These are phyloP conservation scores for Aquanectria penicillioides DNA, from an alignment of 2,329 filamentous ascomycete species.

Conservation along the genomic window DNA sequence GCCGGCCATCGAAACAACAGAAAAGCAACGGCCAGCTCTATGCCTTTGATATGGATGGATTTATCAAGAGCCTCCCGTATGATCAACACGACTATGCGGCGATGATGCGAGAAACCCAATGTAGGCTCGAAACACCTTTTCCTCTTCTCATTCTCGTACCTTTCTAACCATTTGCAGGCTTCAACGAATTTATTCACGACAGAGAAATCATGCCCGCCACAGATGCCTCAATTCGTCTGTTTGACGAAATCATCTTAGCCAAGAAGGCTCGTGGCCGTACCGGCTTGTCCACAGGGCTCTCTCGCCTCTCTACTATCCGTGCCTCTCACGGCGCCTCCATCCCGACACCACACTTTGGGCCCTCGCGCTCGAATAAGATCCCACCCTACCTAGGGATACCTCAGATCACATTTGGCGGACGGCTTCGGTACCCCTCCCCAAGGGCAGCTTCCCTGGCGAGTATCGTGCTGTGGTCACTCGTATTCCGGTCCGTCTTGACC, in stretches of 20 bases:
- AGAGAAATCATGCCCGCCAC: conserved; percentile 73
- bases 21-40: conserved; percentile 69
- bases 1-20: conserved; percentile 68
- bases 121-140: conserved; percentile 57
- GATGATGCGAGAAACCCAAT: conserved; percentile 74
- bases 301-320: conserved; percentile 68
- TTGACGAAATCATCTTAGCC: conserved; percentile 85
- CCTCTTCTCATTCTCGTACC: background rate
- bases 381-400: conserved; percentile 76
- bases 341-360: conserved; percentile 49
- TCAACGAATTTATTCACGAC: conserved; percentile 88
- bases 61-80: conserved; percentile 71
- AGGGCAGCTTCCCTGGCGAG: conserved; percentile 69
- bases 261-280: conserved; percentile 76
- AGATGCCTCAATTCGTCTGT: conserved; percentile 76
- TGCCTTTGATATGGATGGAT: conserved; percentile 73
- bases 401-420: conserved; percentile 84
- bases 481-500: conserved; percentile 85
- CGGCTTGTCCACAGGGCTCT: conserved; percentile 72
- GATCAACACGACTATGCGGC: conserved; percentile 72
- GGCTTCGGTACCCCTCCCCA: conserved; percentile 68
- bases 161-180: conserved; percentile 48
- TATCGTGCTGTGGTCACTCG: conserved; percentile 70
- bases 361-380: conserved; percentile 52
- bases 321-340: conserved; percentile 63